These are phyloP conservation scores for Sclerotinia spermophila DNA, from an alignment of 2,329 filamentous ascomycete species.

Conservation along the genomic window DNA sequence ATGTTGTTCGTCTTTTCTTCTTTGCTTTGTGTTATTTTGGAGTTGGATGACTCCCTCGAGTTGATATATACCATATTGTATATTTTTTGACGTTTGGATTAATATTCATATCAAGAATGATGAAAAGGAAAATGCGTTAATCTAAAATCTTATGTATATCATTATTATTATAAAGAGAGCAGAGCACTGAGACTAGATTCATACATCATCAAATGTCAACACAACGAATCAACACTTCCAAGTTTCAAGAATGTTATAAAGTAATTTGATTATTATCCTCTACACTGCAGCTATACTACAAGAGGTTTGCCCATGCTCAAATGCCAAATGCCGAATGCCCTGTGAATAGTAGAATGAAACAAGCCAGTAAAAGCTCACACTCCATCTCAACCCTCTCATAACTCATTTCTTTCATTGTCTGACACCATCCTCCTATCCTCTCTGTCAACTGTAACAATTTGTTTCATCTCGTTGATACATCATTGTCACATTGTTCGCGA, in stretches of 20 bases:
- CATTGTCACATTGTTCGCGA: background rate
- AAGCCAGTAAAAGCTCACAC: background rate
- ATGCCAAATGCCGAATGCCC: background rate
- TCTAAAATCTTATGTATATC: background rate
- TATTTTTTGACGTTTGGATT: background rate
- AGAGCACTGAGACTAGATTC: background rate
- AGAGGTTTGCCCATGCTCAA: background rate
- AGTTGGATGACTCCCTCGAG: background rate
- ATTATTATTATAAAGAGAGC: background rate
- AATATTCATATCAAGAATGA: background rate
- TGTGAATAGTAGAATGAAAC: background rate
- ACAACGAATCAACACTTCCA: background rate
- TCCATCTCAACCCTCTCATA: background rate
- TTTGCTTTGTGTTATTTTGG: background rate
- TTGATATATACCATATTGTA: background rate
- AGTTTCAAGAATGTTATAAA: background rate
- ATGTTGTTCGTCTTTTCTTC: background rate
- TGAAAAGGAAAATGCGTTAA: background rate
- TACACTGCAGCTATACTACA: background rate
- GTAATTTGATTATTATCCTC: conserved; percentile 4
- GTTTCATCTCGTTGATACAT: background rate
- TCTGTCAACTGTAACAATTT: background rate
- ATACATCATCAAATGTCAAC: background rate
- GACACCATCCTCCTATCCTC: background rate
- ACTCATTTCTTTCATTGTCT: background rate